Evolutionary conservation across 1,139 yeast species (phyloP), one percentile per base, ranked within the genome.

Genomic region (Arxiozyma slooffiae): DNA sequence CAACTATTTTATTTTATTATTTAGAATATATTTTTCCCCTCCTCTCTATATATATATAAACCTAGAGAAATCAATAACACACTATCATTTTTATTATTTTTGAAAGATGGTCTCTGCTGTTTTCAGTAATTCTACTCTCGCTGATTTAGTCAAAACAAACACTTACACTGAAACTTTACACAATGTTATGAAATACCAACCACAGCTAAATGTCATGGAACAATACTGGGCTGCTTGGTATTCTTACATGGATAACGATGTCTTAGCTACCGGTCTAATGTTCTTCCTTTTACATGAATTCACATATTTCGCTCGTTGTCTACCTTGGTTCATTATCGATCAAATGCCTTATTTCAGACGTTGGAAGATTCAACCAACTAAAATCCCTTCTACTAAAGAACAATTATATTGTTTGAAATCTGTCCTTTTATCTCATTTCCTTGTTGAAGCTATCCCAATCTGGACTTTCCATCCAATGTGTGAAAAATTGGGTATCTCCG

Each of bases 391-490:
- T 44, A 76, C 79, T 56, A 75, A 77, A 63, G 96, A 90, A 69
- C 96, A 90, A 68, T 81, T 95, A 88, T 89, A 86, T 68, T 90
- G 97, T 68, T 77, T 89, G 56, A 85, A 85, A 68, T 75, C 87
- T 22, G 97, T 90, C 34, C 71, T 90, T 51, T 76, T 82, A 47
- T 85, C 94, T 30, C 97, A 90, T 70, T 81, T 88, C 64, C 69
- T 90, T 55, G 95, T 90, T 50, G 97, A 90, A 71, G 96, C 95
- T 11, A 76, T 92, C 54, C 97, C 97, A 51, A 90, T 90, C 60
- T 90, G 96, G 94, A 82, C 88, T 48, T 90, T 90, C 79, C 97
- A 92, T 68, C 95, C 96, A 51, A 72, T 89, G 61, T 86, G 96
- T 71, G 78, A 82, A 54, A 73, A 74, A 59, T 76, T 88, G 60